These are phyloP conservation scores for Talaromyces sp. DNA, from an alignment of 2,329 filamentous ascomycete species.

Conservation along the genomic window DNA sequence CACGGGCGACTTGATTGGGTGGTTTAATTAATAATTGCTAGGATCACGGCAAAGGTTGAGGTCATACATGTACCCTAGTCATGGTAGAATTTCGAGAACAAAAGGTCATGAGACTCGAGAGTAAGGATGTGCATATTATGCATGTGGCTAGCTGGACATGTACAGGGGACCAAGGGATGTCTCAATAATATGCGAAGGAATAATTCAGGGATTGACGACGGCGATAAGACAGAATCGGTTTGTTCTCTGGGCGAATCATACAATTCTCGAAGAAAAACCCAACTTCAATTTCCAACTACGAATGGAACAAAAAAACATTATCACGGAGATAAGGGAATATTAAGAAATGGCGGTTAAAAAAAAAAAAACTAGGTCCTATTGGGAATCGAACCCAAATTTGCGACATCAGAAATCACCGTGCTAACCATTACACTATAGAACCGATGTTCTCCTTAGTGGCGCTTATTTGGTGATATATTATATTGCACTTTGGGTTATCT, in stretches of 20 bases:
- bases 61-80: neutral
- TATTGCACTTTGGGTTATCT: no score
- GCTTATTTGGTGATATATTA: no score
- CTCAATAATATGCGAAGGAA: neutral
- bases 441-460: neutral
- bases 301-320: no score
- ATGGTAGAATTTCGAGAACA: neutral
- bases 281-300: neutral
- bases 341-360: neutral
- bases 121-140: neutral
- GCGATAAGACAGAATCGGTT: neutral
- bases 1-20: neutral
- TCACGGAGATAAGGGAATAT: no score
- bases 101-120: neutral
- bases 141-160: neutral
- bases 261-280: neutral
- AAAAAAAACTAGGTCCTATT: neutral
- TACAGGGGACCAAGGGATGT: neutral
- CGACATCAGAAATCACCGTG: slow-evolving; percentile 5
- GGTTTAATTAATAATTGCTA: neutral
- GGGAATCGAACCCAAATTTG: slow-evolving; percentile 6
- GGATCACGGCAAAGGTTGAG: neutral
- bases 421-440: slow-evolving; percentile 6
- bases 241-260: no score
- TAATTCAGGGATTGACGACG: neutral